These are phyloP conservation scores for Candida succiphila DNA, from an alignment of 805 yeast species.

Conservation along the genomic window DNA sequence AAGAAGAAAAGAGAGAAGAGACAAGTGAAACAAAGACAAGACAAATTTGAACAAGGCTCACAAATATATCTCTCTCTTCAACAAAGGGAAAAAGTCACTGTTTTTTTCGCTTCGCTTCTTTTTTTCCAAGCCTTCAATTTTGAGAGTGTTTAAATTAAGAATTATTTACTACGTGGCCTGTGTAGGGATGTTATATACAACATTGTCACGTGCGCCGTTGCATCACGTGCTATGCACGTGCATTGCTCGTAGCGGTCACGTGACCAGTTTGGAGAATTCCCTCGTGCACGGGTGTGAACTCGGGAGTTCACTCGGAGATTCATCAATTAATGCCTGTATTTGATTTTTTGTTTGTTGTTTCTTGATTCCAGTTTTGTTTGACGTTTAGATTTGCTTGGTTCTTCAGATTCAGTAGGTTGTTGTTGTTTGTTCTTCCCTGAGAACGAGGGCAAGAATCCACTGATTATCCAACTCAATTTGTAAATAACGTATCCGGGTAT, in stretches of 20 bases:
- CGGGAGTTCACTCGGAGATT: too few species aligned
- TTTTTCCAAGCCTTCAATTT: too few species aligned
- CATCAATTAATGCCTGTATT: too few species aligned
- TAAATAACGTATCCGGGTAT: conserved; percentile 45
- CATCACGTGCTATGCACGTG: too few species aligned
- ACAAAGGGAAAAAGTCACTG: background rate
- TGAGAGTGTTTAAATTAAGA: too few species aligned
- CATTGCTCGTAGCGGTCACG: too few species aligned
- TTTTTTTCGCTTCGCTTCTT: background rate
- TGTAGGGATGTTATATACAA: too few species aligned
- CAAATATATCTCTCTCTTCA: background rate
- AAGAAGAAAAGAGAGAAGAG: conserved; percentile 6
- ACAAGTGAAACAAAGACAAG: background rate
- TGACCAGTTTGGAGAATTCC: too few species aligned
- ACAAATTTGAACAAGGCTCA: background rate
- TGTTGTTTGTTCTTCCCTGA: conserved; percentile 3
- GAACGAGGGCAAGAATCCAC: too few species aligned
- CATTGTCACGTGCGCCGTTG: too few species aligned
- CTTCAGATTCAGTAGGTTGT: conserved; percentile 8
- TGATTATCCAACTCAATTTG: conserved; percentile 34
- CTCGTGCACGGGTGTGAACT: too few species aligned
- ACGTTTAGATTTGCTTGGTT: conserved; percentile 23
- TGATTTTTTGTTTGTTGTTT: conserved; percentile 13
- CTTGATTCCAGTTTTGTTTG: conserved; percentile 29
- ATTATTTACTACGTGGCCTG: too few species aligned